Conservation (phyloP, 2,329 filamentous ascomycete species). For the Nigrograna mackinnonii region DNA sequence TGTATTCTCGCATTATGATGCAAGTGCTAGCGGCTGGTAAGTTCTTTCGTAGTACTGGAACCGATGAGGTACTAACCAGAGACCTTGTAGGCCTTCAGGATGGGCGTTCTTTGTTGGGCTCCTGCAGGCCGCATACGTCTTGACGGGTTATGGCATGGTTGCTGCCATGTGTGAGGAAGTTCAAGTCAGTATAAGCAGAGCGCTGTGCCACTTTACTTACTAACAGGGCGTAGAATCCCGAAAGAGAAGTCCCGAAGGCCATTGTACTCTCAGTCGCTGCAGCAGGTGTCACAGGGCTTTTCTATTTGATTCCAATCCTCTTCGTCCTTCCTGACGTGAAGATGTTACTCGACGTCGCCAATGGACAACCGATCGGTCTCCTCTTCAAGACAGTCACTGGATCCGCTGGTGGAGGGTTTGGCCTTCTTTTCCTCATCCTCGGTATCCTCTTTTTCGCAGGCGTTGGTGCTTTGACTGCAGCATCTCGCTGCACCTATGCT, state of each 20-base stretch:
- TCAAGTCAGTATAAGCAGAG: no score
- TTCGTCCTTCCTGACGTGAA: conserved; percentile 74
- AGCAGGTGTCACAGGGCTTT: conserved; percentile 66
- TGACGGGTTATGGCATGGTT: conserved; percentile 72
- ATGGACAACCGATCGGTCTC: conserved; percentile 74
- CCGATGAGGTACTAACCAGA: conserved; percentile 1
- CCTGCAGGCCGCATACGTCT: conserved; percentile 65
- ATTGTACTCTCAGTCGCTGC: conserved; percentile 72
- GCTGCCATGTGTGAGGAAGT: conserved; percentile 75
- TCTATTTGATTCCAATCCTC: conserved; percentile 74
- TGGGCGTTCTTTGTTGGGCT: conserved; percentile 76
- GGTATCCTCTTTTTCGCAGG: conserved; percentile 79
- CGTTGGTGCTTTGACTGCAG: conserved; percentile 73
- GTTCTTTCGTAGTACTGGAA: conserved; percentile 11
- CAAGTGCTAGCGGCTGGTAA: conserved; percentile 65
- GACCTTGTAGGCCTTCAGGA: conserved; percentile 59
- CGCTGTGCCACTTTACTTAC: no score
- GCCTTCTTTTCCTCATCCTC: conserved; percentile 73
- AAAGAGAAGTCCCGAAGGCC: conserved; percentile 70
- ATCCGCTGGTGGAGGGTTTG: conserved; percentile 73
- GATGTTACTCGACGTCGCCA: conserved; percentile 66
- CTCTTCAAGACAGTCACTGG: conserved; percentile 78
- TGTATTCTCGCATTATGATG: conserved; percentile 71
- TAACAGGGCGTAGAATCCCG: conserved; percentile 69
- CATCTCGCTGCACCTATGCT: conserved; percentile 74